Base-by-base conservation (phyloP, 2,329 filamentous ascomycete species). In the Ustilaginoidea virens region DNA sequence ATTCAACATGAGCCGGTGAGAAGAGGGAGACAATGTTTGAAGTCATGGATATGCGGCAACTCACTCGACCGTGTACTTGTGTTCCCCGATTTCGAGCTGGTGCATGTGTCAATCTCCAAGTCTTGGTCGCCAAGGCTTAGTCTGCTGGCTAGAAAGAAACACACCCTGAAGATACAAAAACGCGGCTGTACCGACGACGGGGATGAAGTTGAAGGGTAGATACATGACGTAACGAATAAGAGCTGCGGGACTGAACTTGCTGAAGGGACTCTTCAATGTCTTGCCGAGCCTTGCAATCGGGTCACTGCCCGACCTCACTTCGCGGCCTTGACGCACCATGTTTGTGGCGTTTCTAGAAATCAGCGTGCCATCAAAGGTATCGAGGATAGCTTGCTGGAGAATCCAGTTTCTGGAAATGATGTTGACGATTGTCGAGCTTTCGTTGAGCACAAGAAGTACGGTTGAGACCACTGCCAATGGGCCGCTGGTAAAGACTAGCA, bases 181-280 rank as follows among this genome's bases (percentile, higher is more conserved):
- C 4, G 85, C 58, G 6, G 74, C 58, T 0, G 86, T 93, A 5
- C 87, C 87, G 12, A 93, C 70, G 1, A 94, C 66, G 0, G 87
- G 87, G 29, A 96, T 85, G 48, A 93, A 85, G 58, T 94, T 96
- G 35, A 96, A 64, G 8, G 87, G 86, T 23, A 93, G 62, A 48
- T 92, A 90, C 56, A 94, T 69, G 37, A 92, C 48, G 44, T 87
- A 87, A 35, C 81, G 65, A 22, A 93, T 57, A 25, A 93, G 53
- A 6, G 76, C 73, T 42, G 61, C 69, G 17, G 63, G 61, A 17
- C 63, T 64, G 40, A 69, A 70, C 36, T 60, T 61, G 14, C 61
- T 54, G 39, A 75, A 71, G 1, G 69, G 69, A 26, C 42, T 65
- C 49, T 69, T 72, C 30, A 74, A 39, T 6, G 69, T 54, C 39